Percentiles rank a stretch among this genome's conserved stretches.
Evolutionary conservation across 371 early-diverging fungal species (phyloP).

Genomic region (Funneliformis caledonium): DNA sequence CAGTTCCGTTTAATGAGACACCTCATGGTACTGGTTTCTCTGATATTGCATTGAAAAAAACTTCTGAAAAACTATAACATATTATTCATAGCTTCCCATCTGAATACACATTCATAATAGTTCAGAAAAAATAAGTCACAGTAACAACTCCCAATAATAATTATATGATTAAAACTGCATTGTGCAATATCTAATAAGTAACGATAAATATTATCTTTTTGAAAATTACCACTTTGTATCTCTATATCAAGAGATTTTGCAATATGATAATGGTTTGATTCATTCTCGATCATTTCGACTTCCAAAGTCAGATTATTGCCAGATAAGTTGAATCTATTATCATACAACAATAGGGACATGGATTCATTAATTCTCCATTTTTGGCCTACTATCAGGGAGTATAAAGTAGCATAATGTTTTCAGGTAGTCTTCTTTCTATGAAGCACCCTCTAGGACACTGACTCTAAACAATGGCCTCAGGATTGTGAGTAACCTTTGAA

Average conservation of each 20-base stretch:
- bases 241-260: slow-evolving; percentile 8
- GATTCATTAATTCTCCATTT: not conserved
- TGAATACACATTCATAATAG: slow-evolving; percentile 21
- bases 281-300: slow-evolving; percentile 9
- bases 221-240: not conserved
- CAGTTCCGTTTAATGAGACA: slow-evolving; percentile 27
- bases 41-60: slow-evolving; percentile 23
- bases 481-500: not conserved
- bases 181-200: slow-evolving; percentile 10
- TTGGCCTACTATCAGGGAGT: not conserved
- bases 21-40: slow-evolving; percentile 11
- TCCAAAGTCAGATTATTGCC: not conserved
- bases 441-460: not conserved
- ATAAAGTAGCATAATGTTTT: not conserved
- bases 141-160: slow-evolving; percentile 22
- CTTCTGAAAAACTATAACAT: slow-evolving; percentile 16
- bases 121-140: slow-evolving; percentile 31
- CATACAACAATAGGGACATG: not conserved
- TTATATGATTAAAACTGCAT: slow-evolving; percentile 32
- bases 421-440: not conserved
- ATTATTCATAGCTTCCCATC: not conserved
- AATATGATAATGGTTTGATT: slow-evolving; percentile 5
- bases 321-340: not conserved
- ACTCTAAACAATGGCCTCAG: slow-evolving; percentile 25
- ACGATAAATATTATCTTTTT: not conserved